Evolutionary conservation across 495 filamentous ascomycete genomes (phyloP).

Genomic region (Schizothecium vesticola): DNA sequence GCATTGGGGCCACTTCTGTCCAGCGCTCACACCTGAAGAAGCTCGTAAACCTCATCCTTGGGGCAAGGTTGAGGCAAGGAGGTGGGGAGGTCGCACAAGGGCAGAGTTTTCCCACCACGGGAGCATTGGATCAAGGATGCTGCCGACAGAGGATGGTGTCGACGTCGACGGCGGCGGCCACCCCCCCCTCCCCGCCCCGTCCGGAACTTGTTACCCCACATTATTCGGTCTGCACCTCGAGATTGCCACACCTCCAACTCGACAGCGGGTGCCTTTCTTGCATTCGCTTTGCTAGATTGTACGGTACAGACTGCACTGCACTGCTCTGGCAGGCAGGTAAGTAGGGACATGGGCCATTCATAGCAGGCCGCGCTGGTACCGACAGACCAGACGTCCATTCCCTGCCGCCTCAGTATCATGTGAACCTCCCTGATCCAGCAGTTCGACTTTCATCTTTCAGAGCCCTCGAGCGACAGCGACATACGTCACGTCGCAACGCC

Average conservation of each 20-base stretch:
- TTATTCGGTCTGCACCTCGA: conserved; percentile 14
- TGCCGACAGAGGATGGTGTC: background rate
- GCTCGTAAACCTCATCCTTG: background rate
- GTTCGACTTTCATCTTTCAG: background rate
- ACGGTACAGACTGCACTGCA: conserved; percentile 1
- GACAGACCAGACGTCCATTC: conserved; percentile 16
- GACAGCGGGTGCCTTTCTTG: conserved; percentile 2
- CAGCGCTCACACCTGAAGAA: conserved; percentile 11
- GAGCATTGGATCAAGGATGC: background rate
- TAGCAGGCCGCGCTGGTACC: background rate
- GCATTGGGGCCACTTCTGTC: conserved; percentile 7
- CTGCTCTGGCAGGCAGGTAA: conserved; percentile 5
- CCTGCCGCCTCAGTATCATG: conserved; percentile 22
- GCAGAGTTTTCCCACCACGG: background rate
- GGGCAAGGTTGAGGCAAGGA: background rate
- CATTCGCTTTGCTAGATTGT: background rate
- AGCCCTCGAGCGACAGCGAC: background rate
- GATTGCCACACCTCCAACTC: conserved; percentile 18
- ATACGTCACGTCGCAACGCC: background rate
- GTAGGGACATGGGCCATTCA: background rate
- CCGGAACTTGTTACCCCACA: conserved; percentile 15
- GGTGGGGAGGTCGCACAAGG: background rate
- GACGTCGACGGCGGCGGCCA: background rate
- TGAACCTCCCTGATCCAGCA: conserved; percentile 2
- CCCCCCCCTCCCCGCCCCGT: background rate